Percentiles rank a stretch among this genome's conserved stretches.
These are phyloP conservation scores for Posidonia oceanica DNA, from an alignment of 116 monocot species.

Conservation along the genomic window DNA sequence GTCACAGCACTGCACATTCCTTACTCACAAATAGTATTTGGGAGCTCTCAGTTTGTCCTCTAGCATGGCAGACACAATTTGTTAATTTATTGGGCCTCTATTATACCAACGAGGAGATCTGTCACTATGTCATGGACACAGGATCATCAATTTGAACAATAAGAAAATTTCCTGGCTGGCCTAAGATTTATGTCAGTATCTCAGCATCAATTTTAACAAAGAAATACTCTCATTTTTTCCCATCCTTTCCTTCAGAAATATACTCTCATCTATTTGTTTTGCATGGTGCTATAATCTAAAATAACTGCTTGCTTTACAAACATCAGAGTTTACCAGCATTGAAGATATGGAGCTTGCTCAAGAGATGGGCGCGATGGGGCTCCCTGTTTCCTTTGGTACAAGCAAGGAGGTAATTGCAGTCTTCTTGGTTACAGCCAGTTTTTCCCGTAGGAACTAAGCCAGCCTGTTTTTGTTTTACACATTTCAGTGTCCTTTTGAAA, in stretches of 20 bases:
- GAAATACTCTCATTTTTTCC: too few relatives aligned
- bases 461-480: neutral
- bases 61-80: too few relatives aligned
- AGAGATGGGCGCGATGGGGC: conserved; percentile 66
- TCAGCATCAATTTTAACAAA: too few relatives aligned
- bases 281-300: conserved; percentile 4
- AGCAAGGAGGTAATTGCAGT: conserved; percentile 38
- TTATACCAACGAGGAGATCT: too few relatives aligned
- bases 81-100: too few relatives aligned
- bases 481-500: neutral
- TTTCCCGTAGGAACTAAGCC: neutral
- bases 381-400: conserved; percentile 68
- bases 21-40: too few relatives aligned
- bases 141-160: too few relatives aligned
- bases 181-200: too few relatives aligned
- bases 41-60: too few relatives aligned
- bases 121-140: too few relatives aligned
- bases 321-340: conserved; percentile 16
- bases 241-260: neutral
- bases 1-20: too few relatives aligned
- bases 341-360: conserved; percentile 54
- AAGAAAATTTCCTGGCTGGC: too few relatives aligned
- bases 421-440: neutral
- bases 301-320: neutral
- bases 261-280: neutral